Percentiles rank a stretch among this genome's conserved stretches.
These are phyloP conservation scores for Pouteria campechiana DNA, from an alignment of 179 eudicot species.

Conservation along the genomic window DNA sequence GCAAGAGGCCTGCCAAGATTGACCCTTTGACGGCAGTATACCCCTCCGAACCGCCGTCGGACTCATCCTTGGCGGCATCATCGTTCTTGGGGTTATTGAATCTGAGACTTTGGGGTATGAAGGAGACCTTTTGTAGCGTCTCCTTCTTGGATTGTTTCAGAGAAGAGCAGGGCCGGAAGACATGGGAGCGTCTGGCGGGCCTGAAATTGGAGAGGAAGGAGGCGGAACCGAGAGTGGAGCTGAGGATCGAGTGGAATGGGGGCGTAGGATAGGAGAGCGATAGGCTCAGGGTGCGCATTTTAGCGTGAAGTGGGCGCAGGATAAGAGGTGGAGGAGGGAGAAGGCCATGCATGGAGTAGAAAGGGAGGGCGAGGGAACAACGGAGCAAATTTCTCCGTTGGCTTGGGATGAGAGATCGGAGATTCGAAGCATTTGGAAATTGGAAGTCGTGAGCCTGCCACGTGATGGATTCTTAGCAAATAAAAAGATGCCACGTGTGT, in stretches of 20 bases:
- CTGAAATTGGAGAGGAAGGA: slow-evolving; percentile 13
- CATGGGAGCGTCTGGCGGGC: slow-evolving; percentile 29
- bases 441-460: too few relatives aligned
- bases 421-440: too few relatives aligned
- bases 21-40: slow-evolving; percentile 66
- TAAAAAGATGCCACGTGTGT: too few relatives aligned
- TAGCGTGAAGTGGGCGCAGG: neutral
- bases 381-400: too few relatives aligned
- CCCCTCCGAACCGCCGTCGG: slow-evolving; percentile 19
- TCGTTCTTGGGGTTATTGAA: slow-evolving; percentile 25
- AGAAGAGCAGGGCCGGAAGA: slow-evolving; percentile 57
- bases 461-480: too few relatives aligned
- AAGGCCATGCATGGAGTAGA: too few relatives aligned
- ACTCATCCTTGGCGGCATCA: slow-evolving; percentile 15
- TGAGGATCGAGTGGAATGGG: slow-evolving; percentile 5
- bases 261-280: too few relatives aligned
- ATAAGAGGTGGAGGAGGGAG: slow-evolving; percentile 4
- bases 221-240: neutral
- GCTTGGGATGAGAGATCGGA: too few relatives aligned
- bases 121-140: slow-evolving; percentile 34
- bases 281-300: too few relatives aligned
- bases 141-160: slow-evolving; percentile 50
- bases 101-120: slow-evolving; percentile 30
- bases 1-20: slow-evolving; percentile 72
- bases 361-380: too few relatives aligned